Evolutionary conservation across 108 stramenopile genomes (phyloP), one percentile per base, ranked within the genome.

Genomic region (Skeletonema costatum): DNA sequence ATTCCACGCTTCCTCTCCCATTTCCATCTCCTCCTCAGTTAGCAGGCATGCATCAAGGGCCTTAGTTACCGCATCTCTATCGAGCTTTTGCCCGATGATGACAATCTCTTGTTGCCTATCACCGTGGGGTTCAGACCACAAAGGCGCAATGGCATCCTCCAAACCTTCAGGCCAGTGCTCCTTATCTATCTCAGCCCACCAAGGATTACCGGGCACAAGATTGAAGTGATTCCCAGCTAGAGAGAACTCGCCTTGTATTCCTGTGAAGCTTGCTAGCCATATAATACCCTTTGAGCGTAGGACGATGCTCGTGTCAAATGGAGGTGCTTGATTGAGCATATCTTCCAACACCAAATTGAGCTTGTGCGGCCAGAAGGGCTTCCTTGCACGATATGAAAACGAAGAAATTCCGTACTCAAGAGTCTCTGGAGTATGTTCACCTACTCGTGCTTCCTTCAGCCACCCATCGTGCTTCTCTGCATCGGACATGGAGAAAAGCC

Each of bases 51-150:
- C 73, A 72, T 93, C 77, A 16, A 96, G 76, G 4, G 80, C 87
- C 8, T 36, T 44, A 33, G 30, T 48, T 16, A 96, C 65, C 16
- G 41, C 46, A 7, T 81, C 80, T 58, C 74, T 70, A 64, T 87
- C 77, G 60, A 92, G 58, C 5, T 60, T 62, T 16, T 90, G 76
- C 13, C 92, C 95, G 73, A 96, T 96, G 42, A 96, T 83, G 41
- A 96, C 93, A 58, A 96, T 71, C 76, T 94, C 92, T 61, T 90
- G 90, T 35, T 89, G 89, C 7, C 93, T 85, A 71, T 94, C 95
- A 3, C 93, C 93, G 56, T 74, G 71, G 13, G 59, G 71, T 60
- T 86, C 85, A 14, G 68, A 9, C 85, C 78, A 85, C 32, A 87
- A 72, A 0, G 82, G 80, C 1, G 66, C 76, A 42, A 73, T 64